phyloP scores from a whole-genome alignment of 805 yeast genomes.

The Wickerhamiella hasegawae region DNA sequence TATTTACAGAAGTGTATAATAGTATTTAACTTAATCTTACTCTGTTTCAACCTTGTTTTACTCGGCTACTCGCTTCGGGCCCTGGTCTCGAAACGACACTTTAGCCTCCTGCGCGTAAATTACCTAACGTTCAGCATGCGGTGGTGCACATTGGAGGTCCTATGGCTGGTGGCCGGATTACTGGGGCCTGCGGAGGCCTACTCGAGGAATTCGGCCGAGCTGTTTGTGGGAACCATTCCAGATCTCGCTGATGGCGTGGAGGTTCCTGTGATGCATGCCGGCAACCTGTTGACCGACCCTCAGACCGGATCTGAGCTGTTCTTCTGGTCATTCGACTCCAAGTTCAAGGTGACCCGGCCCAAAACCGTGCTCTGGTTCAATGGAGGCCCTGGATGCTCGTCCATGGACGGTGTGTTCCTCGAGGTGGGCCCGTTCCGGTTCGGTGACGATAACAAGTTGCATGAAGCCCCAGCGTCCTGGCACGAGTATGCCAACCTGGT shows the following conservation, averaged over 20 bases:
- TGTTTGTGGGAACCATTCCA: conserved; percentile 20
- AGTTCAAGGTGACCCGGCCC: conserved; percentile 18
- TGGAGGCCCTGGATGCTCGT: conserved; percentile 98
- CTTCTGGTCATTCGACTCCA: conserved; percentile 52
- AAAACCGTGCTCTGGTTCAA: conserved; percentile 62
- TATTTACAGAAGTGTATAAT: too few species aligned
- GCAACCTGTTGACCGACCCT: conserved; percentile 43
- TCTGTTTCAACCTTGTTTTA: conserved; percentile 1
- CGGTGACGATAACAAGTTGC: conserved; percentile 25
- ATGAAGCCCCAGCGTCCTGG: conserved; percentile 67
- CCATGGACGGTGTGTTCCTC: conserved; percentile 92
- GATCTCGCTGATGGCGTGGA: conserved; percentile 13
- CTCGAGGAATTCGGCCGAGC: conserved; percentile 8
- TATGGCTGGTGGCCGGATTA: too few species aligned
- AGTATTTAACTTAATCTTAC: background rate
- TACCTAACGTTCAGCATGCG: too few species aligned
- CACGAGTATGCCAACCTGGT: conserved; percentile 59
- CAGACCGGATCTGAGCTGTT: conserved; percentile 40
- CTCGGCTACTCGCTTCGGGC: conserved; percentile 3
- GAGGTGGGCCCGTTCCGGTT: conserved; percentile 83
- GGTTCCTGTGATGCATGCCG: conserved; percentile 32
- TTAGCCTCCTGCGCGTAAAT: too few species aligned
- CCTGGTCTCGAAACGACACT: too few species aligned
- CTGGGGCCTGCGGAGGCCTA: too few species aligned
- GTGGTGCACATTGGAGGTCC: too few species aligned